phyloP scores from a whole-genome alignment of 2,329 filamentous ascomycete species.

The Phaeosphaeriaceae sp. region DNA sequence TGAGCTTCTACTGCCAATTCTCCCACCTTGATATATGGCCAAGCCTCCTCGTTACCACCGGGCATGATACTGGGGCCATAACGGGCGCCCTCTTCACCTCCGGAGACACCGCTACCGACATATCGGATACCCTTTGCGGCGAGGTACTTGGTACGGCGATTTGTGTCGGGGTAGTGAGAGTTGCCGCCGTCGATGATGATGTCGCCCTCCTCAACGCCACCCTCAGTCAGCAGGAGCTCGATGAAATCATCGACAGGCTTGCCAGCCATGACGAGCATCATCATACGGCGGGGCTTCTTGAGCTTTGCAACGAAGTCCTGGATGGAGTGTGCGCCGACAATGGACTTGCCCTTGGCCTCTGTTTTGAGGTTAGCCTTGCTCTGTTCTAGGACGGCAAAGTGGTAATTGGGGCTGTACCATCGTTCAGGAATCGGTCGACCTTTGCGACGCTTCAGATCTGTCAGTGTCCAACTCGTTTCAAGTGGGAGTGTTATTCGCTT shows the following conservation, averaged over 20 bases:
- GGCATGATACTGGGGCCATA: slow-evolving; percentile 98
- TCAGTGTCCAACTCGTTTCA: slow-evolving; percentile 24
- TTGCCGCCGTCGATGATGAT: slow-evolving; percentile 99
- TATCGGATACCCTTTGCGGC: slow-evolving; percentile 87
- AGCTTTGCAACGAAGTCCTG: slow-evolving; percentile 96
- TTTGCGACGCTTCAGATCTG: slow-evolving; percentile 70
- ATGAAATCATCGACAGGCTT: slow-evolving; percentile 99
- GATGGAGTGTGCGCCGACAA: slow-evolving; percentile 90
- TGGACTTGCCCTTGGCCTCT: slow-evolving; percentile 76
- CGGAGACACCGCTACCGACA: slow-evolving; percentile 96
- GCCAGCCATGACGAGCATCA: slow-evolving; percentile 98
- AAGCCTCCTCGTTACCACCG: slow-evolving; percentile 96
- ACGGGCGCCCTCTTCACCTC: slow-evolving; percentile 98
- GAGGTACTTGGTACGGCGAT: slow-evolving; percentile 94
- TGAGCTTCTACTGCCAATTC: background rate
- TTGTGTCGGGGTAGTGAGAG: slow-evolving; percentile 99
- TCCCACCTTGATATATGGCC: slow-evolving; percentile 86
- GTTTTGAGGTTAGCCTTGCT: slow-evolving; percentile 34
- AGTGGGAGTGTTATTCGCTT: slow-evolving; percentile 9
- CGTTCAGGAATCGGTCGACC: slow-evolving; percentile 91
- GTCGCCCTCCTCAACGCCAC: slow-evolving; percentile 66
- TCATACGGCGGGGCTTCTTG: slow-evolving; percentile 95
- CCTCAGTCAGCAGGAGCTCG: slow-evolving; percentile 76
- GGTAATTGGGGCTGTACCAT: slow-evolving; percentile 54
- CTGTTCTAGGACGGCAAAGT: background rate